Evolutionary conservation across 2,329 filamentous ascomycete genomes (phyloP), one percentile per base, ranked within the genome.

Genomic region (Aschersonia sp.): DNA sequence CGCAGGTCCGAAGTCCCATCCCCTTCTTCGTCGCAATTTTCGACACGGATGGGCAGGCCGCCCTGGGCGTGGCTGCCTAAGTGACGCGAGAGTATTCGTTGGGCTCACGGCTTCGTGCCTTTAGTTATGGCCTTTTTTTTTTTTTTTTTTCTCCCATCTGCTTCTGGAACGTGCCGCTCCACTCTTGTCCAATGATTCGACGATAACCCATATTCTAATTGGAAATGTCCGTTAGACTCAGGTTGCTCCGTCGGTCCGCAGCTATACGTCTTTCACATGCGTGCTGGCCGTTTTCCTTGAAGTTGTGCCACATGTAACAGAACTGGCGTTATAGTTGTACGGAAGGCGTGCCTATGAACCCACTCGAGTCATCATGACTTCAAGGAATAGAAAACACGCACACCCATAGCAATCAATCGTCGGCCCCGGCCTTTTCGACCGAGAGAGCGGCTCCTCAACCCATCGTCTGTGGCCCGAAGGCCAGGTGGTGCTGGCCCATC

Each of bases 81-180:
- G 22, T 22, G 22, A 22, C 22, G 12, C 32, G 12, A 37, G 8
- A 12, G 8, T 37, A 37, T 8, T 37, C 12, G 32, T 37, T 37
- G 32, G 8, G 12, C 8, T 12, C 32, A 37, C 40, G 14, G 40
- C 40, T 12, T 41, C 40, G 40, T 22, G 10, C 14, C 9, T 43
- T 31, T 43, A 29, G 42, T 11, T 11, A 43, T 30, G 22, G 22
- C 22, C 22, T 22, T 31, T 29, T 5, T 32, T 32, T 35, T 7
- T 30, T 37, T 32, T 22, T n/a, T 29, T 41, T 29, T 30, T 14
- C 8, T 14, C 32, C 22, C 11, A 6, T 30, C 30, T 42, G 5
- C 7, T 43, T 48, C 43, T 48, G 47, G 43, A 44, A 42, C 39
- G 39, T 48, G 29, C 32, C 35, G 41, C 46, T 42, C 46, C 46